phyloP scores from a whole-genome alignment of 208 protist species.

The Crithidia sp. region DNA sequence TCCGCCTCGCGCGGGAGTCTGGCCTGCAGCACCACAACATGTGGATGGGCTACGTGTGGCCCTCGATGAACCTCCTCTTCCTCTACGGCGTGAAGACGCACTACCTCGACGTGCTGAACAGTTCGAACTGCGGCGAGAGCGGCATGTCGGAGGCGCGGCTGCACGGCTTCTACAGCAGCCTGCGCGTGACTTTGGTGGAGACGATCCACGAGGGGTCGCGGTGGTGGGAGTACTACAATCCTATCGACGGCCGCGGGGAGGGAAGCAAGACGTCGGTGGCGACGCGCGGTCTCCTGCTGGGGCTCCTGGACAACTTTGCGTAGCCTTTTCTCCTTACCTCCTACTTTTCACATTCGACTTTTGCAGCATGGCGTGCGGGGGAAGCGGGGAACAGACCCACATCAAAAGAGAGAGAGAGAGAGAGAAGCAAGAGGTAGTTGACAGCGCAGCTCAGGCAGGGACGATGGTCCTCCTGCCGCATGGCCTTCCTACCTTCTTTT shows the following conservation, averaged over 20 bases:
- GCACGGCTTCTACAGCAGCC: slow-evolving; percentile 43
- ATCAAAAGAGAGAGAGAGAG: too few species aligned
- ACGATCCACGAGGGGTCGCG: slow-evolving; percentile 46
- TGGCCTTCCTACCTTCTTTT: too few species aligned
- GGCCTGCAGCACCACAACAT: slow-evolving; percentile 62
- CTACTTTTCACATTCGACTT: too few species aligned
- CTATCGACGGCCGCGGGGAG: slow-evolving; percentile 68
- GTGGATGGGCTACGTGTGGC: slow-evolving; percentile 79
- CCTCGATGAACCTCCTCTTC: slow-evolving; percentile 66
- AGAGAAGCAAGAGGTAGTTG: too few species aligned
- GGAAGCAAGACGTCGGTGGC: slow-evolving; percentile 81
- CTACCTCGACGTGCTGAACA: slow-evolving; percentile 52
- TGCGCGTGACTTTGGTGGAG: slow-evolving; percentile 50
- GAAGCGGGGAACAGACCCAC: too few species aligned
- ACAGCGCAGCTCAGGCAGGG: too few species aligned
- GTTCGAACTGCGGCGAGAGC: slow-evolving; percentile 12
- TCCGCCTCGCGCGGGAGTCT: slow-evolving; percentile 54
- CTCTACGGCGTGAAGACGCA: slow-evolving; percentile 64
- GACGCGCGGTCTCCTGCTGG: slow-evolving; percentile 56
- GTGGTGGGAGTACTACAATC: slow-evolving; percentile 80
- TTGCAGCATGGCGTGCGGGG: too few species aligned
- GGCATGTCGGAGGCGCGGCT: slow-evolving; percentile 16
- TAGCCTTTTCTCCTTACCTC: slow-evolving; percentile 9
- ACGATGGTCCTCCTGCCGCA: too few species aligned
- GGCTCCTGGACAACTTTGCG: slow-evolving; percentile 60